Base-by-base conservation (phyloP, 2,329 filamentous ascomycete genomes). In the Phaeosphaeria sp. region DNA sequence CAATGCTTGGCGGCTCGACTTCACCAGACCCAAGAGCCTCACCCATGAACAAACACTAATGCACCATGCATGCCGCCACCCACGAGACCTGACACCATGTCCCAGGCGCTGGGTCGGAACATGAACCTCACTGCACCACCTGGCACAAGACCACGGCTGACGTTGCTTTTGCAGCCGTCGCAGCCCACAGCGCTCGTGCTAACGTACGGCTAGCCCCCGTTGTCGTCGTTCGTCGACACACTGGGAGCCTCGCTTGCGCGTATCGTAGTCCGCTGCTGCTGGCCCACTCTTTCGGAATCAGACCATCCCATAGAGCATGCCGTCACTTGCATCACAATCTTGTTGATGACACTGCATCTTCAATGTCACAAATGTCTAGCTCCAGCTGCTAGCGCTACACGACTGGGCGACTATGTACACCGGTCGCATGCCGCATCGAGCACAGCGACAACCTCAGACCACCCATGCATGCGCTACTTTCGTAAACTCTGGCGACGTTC, bases 11-110 rank as follows among this genome's bases (percentile, higher is more conserved):
- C 53, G n/a, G 11, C 21, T 49, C 48, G 45, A 33, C 33, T 46
- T 22, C 21, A 21, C 17, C 30, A 53, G 25, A 49, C 46, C 43
- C 45, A 60, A 44, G 54, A 64, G 62, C 57, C 59, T 63, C 60
- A 60, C 51, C 54, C 53, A 55, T 47, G 45, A n/a, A n/a, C n/a
- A n/a, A 51, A 51, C 55, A 53, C 62, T 65, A 65, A 57, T 63
- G 57, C 60, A 59, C 17, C 43, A 45, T 51, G 57, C 51, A 60
- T 54, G 53, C 49, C 55, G 51, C 55, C 58, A 58, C 25, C 61
- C 54, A 63, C 53, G 36, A 52, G 39, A 44, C 36, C 39, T 52
- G 30, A 47, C 53, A 59, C 48, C 54, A 55, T 45, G 21, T 50
- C 52, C 49, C 51, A 36, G 51, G 49, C 48, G 33, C 59, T 56